Conservation (phyloP, 2,329 filamentous ascomycete species). For the Ceratocystis destructans region DNA sequence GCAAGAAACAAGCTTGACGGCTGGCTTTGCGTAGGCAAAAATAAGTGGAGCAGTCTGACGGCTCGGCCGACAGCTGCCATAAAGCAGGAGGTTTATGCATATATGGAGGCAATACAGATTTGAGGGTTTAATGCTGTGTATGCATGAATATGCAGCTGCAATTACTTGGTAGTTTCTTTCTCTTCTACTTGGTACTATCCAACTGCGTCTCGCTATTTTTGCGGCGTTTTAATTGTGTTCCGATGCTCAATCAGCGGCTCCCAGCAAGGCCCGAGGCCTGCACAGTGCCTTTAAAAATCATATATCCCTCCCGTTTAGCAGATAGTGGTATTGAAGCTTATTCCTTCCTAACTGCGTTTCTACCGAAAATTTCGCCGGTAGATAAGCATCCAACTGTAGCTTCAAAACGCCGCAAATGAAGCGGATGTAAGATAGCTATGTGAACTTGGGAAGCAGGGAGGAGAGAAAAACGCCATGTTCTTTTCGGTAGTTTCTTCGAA, state of each 20-base stretch:
- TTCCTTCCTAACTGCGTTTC: conserved; percentile 6
- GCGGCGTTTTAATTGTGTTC: not conserved
- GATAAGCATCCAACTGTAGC: not conserved
- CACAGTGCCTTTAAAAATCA: not conserved
- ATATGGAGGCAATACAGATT: not conserved
- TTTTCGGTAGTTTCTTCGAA: not conserved
- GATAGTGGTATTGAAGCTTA: not conserved
- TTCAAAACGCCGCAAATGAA: conserved; percentile 1
- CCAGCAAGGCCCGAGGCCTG: conserved; percentile 1
- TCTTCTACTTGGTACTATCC: not conserved
- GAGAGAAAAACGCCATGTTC: not conserved
- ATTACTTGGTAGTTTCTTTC: not conserved
- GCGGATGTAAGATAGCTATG: not conserved
- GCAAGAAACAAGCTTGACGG: not conserved
- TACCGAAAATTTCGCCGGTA: conserved; percentile 8
- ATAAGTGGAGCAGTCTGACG: not conserved
- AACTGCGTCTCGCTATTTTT: not conserved
- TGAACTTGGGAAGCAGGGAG: not conserved
- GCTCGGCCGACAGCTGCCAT: not conserved
- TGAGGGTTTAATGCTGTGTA: not conserved
- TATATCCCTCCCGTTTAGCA: not conserved
- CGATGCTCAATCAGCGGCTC: not conserved
- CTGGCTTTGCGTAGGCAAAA: not conserved
- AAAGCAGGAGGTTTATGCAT: not conserved
- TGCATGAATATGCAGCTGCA: conserved; percentile 3